These are phyloP conservation scores for Arachis stenosperma DNA, from an alignment of 306 rosid species.

Conservation along the genomic window DNA sequence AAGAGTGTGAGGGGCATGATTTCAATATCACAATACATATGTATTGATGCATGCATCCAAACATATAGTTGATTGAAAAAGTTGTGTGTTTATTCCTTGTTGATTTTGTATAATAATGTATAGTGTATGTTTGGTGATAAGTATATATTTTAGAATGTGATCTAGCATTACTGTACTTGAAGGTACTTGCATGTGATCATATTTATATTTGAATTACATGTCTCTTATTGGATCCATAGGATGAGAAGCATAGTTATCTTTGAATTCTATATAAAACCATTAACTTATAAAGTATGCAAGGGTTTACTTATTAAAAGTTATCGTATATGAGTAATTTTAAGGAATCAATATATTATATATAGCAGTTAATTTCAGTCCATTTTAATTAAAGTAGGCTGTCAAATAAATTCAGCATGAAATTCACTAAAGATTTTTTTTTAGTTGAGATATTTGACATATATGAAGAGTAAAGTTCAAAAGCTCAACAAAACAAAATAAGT, in stretches of 20 bases:
- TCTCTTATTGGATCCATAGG: neutral
- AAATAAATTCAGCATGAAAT: too few species aligned
- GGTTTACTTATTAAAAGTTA: neutral
- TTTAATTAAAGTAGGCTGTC: too few species aligned
- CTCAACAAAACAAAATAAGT: too few species aligned
- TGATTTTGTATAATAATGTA: neutral
- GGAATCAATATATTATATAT: too few species aligned
- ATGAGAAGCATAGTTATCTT: neutral
- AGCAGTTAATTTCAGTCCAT: too few species aligned
- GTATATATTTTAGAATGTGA: neutral
- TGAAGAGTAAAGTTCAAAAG: too few species aligned
- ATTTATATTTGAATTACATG: neutral
- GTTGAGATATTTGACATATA: too few species aligned
- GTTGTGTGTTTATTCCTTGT: conserved; percentile 19
- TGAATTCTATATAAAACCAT: neutral
- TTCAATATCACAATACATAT: conserved; percentile 30
- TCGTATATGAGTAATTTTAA: too few species aligned
- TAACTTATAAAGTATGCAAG: neutral
- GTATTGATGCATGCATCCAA: too few species aligned
- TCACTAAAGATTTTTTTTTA: too few species aligned
- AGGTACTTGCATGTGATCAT: conserved; percentile 19
- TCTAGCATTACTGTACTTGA: neutral
- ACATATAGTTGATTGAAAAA: conserved; percentile 16
- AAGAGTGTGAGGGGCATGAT: conserved; percentile 29
- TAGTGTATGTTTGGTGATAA: neutral